A percentile compares a stretch with the other conserved stretches of the same genome.
Conservation (phyloP, 306 rosid genomes). For the Prunus fruticosa region DNA sequence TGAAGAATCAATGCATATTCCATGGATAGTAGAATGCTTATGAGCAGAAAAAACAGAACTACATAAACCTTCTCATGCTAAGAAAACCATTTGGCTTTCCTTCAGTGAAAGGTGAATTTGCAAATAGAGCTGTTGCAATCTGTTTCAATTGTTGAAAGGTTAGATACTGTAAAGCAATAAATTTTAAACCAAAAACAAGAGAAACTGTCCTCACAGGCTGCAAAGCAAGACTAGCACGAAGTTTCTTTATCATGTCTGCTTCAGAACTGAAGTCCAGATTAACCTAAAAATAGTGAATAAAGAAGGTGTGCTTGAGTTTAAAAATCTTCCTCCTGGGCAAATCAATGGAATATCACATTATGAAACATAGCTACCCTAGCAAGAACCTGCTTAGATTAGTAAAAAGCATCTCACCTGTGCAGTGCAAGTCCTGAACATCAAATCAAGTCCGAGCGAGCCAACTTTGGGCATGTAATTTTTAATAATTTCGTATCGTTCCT, state of each 20-base stretch:
- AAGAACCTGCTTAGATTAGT: conserved; percentile 13
- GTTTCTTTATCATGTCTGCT: conserved; percentile 90
- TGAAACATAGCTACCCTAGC: background rate
- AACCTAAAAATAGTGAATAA: conserved; percentile 54
- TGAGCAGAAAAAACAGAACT: conserved; percentile 16
- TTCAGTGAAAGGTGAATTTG: conserved; percentile 93
- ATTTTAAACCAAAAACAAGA: conserved; percentile 11
- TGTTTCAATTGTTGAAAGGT: conserved; percentile 40
- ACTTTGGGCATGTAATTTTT: conserved; percentile 95
- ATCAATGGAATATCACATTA: conserved; percentile 9
- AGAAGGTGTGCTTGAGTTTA: conserved; percentile 1
- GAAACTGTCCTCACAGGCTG: conserved; percentile 76
- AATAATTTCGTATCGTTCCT: conserved; percentile 94
- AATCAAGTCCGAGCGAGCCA: conserved; percentile 93
- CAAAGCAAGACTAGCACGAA: conserved; percentile 89
- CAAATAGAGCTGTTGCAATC: conserved; percentile 98
- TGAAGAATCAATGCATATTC: conserved; percentile 21
- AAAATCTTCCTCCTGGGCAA: conserved; percentile 22
- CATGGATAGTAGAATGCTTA: background rate
- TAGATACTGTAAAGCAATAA: conserved; percentile 25
- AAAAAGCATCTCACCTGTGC: conserved; percentile 68
- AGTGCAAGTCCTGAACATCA: conserved; percentile 99
- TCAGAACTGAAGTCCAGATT: conserved; percentile 96
- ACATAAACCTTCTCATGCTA: conserved; percentile 85
- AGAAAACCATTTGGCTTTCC: conserved; percentile 93